phyloP scores from a whole-genome alignment of 176 grass and related monocot genomes.

The Canna indica region DNA sequence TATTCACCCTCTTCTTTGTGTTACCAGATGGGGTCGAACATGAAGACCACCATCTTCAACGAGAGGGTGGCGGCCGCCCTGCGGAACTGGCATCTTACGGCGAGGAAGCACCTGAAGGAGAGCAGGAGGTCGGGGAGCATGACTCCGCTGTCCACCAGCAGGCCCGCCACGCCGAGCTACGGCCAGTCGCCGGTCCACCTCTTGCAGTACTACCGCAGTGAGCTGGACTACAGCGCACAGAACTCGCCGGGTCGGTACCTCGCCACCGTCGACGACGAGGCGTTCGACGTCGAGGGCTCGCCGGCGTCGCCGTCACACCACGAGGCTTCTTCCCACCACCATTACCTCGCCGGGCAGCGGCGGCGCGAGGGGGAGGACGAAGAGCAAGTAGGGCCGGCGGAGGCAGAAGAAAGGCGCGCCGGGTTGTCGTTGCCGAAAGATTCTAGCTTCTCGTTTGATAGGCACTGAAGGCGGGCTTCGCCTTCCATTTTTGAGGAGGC shows the following conservation, averaged over 20 bases:
- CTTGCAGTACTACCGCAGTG: slow-evolving; percentile 3
- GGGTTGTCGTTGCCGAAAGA: too few relatives aligned
- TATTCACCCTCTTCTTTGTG: too few relatives aligned
- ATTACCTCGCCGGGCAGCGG: too few relatives aligned
- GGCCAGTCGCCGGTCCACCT: slow-evolving; percentile 16
- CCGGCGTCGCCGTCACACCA: background rate
- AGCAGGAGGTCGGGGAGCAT: background rate
- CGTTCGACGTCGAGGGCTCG: background rate
- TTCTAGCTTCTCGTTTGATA: too few relatives aligned
- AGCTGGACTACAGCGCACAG: background rate
- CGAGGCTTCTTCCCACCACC: too few relatives aligned
- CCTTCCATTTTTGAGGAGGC: too few relatives aligned
- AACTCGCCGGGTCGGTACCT: background rate
- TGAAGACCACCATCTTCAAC: slow-evolving; percentile 17
- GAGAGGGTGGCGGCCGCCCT: slow-evolving; percentile 12
- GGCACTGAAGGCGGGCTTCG: too few relatives aligned
- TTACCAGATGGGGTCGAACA: slow-evolving; percentile 6
- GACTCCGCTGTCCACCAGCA: slow-evolving; percentile 8
- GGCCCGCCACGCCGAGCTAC: background rate
- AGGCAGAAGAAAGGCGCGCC: too few relatives aligned
- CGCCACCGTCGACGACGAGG: background rate
- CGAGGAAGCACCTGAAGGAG: slow-evolving; percentile 15
- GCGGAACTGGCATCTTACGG: slow-evolving; percentile 3
- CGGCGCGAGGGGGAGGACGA: too few relatives aligned
- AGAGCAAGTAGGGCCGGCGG: too few relatives aligned